Evolutionary conservation across 257 asterid species (phyloP).

Genomic region (Solanum medicagineum): DNA sequence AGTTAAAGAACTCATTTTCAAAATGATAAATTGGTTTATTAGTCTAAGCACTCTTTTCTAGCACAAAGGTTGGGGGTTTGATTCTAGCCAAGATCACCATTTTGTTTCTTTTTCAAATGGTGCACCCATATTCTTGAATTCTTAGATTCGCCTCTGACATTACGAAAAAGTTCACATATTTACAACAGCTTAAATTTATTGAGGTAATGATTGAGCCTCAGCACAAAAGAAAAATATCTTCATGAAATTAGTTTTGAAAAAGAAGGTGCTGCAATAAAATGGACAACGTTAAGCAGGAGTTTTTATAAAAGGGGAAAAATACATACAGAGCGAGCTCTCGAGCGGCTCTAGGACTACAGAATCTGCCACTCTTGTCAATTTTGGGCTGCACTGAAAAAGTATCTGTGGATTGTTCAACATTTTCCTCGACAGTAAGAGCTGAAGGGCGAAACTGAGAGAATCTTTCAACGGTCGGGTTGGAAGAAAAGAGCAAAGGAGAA

Average conservation of each 20-base stretch:
- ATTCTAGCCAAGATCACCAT: too few species aligned
- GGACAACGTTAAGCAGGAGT: neutral
- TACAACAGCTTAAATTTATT: neutral
- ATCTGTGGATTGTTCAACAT: neutral
- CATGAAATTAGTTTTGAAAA: neutral
- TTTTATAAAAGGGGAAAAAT: neutral
- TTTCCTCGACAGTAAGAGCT: neutral
- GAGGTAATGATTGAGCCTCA: neutral
- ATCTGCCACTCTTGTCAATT: constrained; percentile 72
- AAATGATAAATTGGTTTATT: too few species aligned
- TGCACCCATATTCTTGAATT: too few species aligned
- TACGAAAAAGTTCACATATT: neutral
- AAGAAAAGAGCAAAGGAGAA: neutral
- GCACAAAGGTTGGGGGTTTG: too few species aligned
- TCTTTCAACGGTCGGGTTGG: neutral
- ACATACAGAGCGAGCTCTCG: constrained; percentile 79
- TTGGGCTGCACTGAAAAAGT: constrained; percentile 40
- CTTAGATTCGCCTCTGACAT: too few species aligned
- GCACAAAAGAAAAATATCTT: neutral
- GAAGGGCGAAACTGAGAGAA: neutral
- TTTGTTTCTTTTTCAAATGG: too few species aligned
- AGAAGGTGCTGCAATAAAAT: neutral
- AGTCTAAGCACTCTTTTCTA: too few species aligned
- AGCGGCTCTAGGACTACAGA: constrained; percentile 89
- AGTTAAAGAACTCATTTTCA: too few species aligned